A percentile compares a stretch with the other conserved stretches of the same genome.
Evolutionary conservation across 441 rosid genomes (phyloP).

Genomic region (Croton setiger): DNA sequence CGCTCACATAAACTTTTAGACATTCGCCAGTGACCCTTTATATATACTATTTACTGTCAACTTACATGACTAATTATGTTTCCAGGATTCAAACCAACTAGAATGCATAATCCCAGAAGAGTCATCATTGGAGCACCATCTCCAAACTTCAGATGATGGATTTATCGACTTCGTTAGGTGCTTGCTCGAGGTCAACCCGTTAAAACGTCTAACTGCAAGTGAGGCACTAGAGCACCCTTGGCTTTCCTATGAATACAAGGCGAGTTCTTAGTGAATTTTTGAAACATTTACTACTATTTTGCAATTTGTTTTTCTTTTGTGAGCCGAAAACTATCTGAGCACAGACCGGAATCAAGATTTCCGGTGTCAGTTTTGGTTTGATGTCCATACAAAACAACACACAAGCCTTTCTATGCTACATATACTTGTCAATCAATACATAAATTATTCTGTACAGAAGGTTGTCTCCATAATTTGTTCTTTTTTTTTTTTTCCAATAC

Average conservation of each 20-base stretch:
- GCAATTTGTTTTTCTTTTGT: not conserved
- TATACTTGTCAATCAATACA: conserved; percentile 4
- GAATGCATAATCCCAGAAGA: conserved; percentile 76
- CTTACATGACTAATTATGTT: not conserved
- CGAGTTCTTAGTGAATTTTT: conserved; percentile 16
- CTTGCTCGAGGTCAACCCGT: conserved; percentile 78
- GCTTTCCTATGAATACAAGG: conserved; percentile 49
- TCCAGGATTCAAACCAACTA: conserved; percentile 67
- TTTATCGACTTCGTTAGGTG: conserved; percentile 57
- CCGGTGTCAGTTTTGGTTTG: conserved; percentile 31
- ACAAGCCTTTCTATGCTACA: conserved; percentile 3
- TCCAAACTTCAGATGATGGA: conserved; percentile 48
- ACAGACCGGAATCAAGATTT: conserved; percentile 5
- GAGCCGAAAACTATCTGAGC: not conserved
- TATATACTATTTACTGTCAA: not conserved
- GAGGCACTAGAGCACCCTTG: conserved; percentile 84
- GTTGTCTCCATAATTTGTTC: not conserved
- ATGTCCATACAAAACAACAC: conserved; percentile 15
- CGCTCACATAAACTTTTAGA: too few species aligned
- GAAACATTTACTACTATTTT: conserved; percentile 4
- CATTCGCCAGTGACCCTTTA: too few species aligned
- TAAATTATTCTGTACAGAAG: conserved; percentile 20
- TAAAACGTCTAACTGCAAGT: conserved; percentile 65
- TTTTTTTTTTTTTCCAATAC: conserved; percentile 1
- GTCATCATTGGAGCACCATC: conserved; percentile 57